A percentile compares a stretch with the other conserved stretches of the same genome.
phyloP scores from a whole-genome alignment of 1,284 basidiomycete species.

The Marasmius sp. region DNA sequence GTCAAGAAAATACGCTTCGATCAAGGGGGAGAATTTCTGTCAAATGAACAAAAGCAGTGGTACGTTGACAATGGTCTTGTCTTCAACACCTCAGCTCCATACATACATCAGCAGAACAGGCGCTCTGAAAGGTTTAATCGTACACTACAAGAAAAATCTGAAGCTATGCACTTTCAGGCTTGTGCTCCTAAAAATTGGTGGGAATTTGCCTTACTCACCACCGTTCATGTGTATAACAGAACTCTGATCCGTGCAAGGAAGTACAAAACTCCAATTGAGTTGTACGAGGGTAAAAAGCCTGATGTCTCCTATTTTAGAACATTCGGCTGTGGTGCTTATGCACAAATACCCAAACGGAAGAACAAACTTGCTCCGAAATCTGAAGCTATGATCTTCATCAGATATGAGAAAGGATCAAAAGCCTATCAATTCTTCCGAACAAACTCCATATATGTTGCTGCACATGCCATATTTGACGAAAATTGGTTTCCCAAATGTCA shows the following conservation, averaged over 20 bases:
- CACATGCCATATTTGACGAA: not conserved
- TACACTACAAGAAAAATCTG: no score
- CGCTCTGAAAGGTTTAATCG: no score
- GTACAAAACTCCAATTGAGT: not conserved
- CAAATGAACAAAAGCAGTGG: no score
- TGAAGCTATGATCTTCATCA: not conserved
- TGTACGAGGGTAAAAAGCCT: not conserved
- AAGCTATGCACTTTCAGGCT: no score
- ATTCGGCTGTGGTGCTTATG: not conserved
- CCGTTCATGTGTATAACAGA: not conserved
- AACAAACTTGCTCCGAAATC: not conserved
- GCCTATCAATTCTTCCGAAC: not conserved
- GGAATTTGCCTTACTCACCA: not conserved
- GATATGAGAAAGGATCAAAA: not conserved
- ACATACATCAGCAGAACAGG: not conserved
- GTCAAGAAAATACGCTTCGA: no score
- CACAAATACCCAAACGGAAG: not conserved
- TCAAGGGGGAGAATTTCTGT: no score
- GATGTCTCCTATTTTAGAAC: not conserved
- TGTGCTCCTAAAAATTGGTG: not conserved
- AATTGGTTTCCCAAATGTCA: not conserved
- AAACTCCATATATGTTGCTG: not conserved
- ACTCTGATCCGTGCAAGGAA: not conserved
- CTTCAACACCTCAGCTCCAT: not conserved
- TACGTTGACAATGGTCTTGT: no score